Percentiles rank a stretch among this genome's conserved stretches.
Evolutionary conservation across 1,139 yeast species (phyloP).

Genomic region (Candida frijolesensis): DNA sequence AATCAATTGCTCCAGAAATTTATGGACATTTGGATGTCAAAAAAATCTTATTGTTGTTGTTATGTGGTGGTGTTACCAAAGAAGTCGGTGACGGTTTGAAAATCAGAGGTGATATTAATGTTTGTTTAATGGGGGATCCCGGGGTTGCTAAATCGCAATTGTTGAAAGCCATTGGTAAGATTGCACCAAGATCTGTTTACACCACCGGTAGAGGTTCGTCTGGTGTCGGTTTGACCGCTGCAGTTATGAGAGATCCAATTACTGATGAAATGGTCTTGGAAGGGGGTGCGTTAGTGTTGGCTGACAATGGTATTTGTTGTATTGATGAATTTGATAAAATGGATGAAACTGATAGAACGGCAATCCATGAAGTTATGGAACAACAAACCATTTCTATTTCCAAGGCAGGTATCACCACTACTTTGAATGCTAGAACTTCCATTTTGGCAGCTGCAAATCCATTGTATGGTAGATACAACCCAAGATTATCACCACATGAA

Average conservation of each 20-base stretch:
- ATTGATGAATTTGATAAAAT: slow-evolving; percentile 98
- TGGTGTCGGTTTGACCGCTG: slow-evolving; percentile 98
- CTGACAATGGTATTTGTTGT: slow-evolving; percentile 98
- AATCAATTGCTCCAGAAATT: slow-evolving; percentile 96
- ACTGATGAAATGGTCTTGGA: slow-evolving; percentile 98
- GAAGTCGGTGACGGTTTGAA: slow-evolving; percentile 95
- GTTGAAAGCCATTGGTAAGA: slow-evolving; percentile 85
- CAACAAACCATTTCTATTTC: slow-evolving; percentile 98
- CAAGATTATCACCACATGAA: slow-evolving; percentile 87
- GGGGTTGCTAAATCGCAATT: slow-evolving; percentile 99
- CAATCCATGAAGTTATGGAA: slow-evolving; percentile 99
- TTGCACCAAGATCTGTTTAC: slow-evolving; percentile 96
- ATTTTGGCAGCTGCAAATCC: slow-evolving; percentile 99
- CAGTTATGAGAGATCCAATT: slow-evolving; percentile 97
- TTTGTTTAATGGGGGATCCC: slow-evolving; percentile 98
- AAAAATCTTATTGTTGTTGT: slow-evolving; percentile 77
- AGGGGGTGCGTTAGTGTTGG: slow-evolving; percentile 97
- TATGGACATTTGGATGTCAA: slow-evolving; percentile 93
- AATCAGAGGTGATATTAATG: slow-evolving; percentile 95
- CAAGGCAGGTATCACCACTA: slow-evolving; percentile 97
- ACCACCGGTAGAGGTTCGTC: slow-evolving; percentile 99
- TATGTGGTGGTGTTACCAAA: slow-evolving; percentile 96
- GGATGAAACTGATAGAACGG: slow-evolving; percentile 97
- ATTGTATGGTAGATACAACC: slow-evolving; percentile 90
- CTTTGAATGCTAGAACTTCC: slow-evolving; percentile 93